phyloP scores from a whole-genome alignment of 2,329 filamentous ascomycete species.

The Aspergillus pseudonomiae region DNA sequence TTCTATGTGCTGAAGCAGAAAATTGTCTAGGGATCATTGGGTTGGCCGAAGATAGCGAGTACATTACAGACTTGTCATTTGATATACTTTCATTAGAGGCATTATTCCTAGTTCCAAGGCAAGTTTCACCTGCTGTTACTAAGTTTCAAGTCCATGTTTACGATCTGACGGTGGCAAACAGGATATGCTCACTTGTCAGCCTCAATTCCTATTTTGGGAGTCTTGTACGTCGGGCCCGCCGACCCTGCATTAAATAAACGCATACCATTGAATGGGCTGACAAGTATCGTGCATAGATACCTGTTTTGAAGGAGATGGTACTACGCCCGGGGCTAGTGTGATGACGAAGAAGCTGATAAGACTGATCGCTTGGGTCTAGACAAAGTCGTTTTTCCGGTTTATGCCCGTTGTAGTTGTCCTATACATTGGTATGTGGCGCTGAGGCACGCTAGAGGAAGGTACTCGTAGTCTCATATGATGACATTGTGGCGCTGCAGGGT shows the following conservation, averaged over 20 bases:
- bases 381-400: conserved; percentile 87
- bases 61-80: conserved; percentile 77
- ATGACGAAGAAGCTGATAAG: conserved; percentile 15
- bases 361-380: conserved; percentile 47
- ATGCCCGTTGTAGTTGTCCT: conserved; percentile 75
- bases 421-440: conserved; percentile 64
- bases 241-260: conserved; percentile 14
- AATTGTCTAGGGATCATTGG: conserved; percentile 64
- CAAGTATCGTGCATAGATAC: conserved; percentile 58
- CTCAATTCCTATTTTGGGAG: conserved; percentile 81
- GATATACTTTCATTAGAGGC: conserved; percentile 89
- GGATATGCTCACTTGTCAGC: conserved; percentile 83
- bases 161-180: conserved; percentile 36
- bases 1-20: conserved; percentile 8
- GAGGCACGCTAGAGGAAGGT: neutral
- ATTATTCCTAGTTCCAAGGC: conserved; percentile 80
- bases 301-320: conserved; percentile 89
- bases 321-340: conserved; percentile 6
- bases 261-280: conserved; percentile 20
- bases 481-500: conserved; percentile 54
- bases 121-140: conserved; percentile 19
- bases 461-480: conserved; percentile 14
- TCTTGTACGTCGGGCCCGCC: conserved; percentile 35
- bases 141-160: conserved; percentile 10
- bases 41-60: conserved; percentile 60